Evolutionary conservation across 441 rosid species (phyloP), one percentile per base, ranked within the genome.

Genomic region (Flueggea neowawraea): DNA sequence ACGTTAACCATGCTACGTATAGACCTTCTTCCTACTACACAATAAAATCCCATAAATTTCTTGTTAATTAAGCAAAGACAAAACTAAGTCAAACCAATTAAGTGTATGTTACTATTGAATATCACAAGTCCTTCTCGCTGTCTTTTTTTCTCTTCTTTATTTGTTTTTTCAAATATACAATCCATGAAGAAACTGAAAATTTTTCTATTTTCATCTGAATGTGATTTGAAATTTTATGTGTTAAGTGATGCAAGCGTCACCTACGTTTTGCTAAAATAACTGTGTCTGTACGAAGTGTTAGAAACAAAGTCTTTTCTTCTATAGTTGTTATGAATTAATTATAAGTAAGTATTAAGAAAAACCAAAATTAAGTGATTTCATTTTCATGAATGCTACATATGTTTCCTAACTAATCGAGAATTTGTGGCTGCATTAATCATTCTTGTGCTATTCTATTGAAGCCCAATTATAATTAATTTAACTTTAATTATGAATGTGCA

Each of bases 281-380:
- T 53, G n/a, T n/a, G n/a, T n/a, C n/a, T n/a, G 53, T 22, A 22
- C 4, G 11, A 17, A 54, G 54, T 28, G 61, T 60, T 15, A 61
- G 60, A 50, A 61, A 55, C 6, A 39, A 52, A 61, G 73, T 72
- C 69, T 73, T 64, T 64, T 73, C 70, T 45, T 45, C 16, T 71
- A 71, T 57, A 73, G 75, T 67, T 61, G 67, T 58, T 22, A 63
- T 59, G 56, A 69, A 67, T 58, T 66, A 32, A 61, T 59, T 56
- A 64, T 53, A 81, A 77, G 80, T 73, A 77, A 70, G 70, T 36
- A 69, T 72, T 67, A 73, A 77, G 83, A 65, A 71, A 79, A 66
- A 78, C 67, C 17, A 52, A 66, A 57, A 71, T 76, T 64, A 83
- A 83, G 82, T 73, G 74, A 82, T 76, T 65, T 85, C 89, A 63